Evolutionary conservation across 2,329 filamentous ascomycete species (phyloP).

Genomic region (Gaeumannomyces sp.): DNA sequence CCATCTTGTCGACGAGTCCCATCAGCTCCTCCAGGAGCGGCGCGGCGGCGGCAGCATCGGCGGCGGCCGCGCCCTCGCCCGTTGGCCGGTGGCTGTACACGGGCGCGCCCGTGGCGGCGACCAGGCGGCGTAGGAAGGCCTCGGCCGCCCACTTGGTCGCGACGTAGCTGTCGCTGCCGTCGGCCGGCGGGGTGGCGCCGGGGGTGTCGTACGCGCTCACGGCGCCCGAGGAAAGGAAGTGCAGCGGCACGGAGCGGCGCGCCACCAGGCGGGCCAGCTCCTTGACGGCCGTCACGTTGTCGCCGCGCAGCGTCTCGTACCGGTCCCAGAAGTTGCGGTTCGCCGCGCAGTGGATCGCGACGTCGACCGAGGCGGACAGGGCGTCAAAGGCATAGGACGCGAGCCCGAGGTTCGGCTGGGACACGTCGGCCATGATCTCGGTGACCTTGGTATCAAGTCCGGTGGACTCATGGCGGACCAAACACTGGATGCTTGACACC

Average conservation of each 20-base stretch:
- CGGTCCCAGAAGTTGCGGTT: constrained; percentile 30
- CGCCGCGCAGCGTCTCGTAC: constrained; percentile 27
- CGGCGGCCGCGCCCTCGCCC: neutral
- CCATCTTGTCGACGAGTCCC: neutral
- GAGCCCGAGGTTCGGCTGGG: constrained; percentile 19
- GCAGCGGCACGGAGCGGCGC: constrained; percentile 18
- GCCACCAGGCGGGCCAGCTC: constrained; percentile 26
- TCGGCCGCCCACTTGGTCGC: constrained; percentile 29
- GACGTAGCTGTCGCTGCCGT: constrained; percentile 23
- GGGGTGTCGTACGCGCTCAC: constrained; percentile 5
- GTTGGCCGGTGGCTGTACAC: neutral
- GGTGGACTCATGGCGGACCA: neutral
- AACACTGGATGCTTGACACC: neutral
- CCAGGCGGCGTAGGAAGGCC: constrained; percentile 16
- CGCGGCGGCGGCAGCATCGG: neutral
- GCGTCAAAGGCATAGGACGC: neutral
- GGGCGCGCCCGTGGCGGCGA: neutral
- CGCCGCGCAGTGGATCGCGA: constrained; percentile 43
- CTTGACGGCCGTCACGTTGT: constrained; percentile 30
- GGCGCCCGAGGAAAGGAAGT: constrained; percentile 23
- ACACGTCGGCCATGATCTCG: constrained; percentile 10
- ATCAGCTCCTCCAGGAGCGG: neutral
- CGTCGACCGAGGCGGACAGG: constrained; percentile 13
- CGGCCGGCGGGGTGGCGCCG: neutral
- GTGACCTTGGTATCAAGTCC: constrained; percentile 13